These are phyloP conservation scores for Gracilaria domingensis DNA, from an alignment of 23 red algal genomes.

Conservation along the genomic window DNA sequence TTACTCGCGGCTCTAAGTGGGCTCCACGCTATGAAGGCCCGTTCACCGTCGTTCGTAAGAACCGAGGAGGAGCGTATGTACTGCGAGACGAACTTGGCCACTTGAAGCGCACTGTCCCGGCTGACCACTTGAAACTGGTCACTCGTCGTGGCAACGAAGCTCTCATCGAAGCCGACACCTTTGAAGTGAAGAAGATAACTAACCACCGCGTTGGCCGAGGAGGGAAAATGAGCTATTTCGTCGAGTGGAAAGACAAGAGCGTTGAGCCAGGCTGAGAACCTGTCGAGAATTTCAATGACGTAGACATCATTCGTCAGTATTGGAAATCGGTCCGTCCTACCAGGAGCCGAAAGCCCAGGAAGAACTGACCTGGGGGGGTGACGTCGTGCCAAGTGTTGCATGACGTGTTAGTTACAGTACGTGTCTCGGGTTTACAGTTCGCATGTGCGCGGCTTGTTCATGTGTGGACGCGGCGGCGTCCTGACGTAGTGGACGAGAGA, in stretches of 20 bases:
- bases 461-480: too few species aligned
- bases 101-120: background rate
- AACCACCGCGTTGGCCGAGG: background rate
- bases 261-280: constrained; percentile 15
- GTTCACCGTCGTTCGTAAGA: constrained; percentile 23
- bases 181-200: constrained; percentile 5
- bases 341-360: too few species aligned
- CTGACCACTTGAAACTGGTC: constrained; percentile 29
- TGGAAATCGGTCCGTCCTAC: too few species aligned
- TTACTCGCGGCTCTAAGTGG: constrained; percentile 21
- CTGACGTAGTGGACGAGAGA: too few species aligned
- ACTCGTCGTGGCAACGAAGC: background rate
- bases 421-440: too few species aligned
- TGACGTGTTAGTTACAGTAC: too few species aligned
- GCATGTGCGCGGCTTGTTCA: too few species aligned
- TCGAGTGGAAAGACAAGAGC: constrained; percentile 8
- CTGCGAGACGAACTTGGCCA: background rate
- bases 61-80: constrained; percentile 9
- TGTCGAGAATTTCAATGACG: constrained; percentile 36
- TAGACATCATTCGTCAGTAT: background rate
- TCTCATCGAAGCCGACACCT: background rate
- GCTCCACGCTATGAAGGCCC: constrained; percentile 4
- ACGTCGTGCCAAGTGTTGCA: too few species aligned
- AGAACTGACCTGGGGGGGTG: too few species aligned
- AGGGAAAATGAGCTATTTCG: constrained; percentile 31